Percentiles rank a stretch among this genome's conserved stretches.
These are phyloP conservation scores for Puccinia coronata DNA, from an alignment of 1,284 basidiomycete genomes.

Conservation along the genomic window DNA sequence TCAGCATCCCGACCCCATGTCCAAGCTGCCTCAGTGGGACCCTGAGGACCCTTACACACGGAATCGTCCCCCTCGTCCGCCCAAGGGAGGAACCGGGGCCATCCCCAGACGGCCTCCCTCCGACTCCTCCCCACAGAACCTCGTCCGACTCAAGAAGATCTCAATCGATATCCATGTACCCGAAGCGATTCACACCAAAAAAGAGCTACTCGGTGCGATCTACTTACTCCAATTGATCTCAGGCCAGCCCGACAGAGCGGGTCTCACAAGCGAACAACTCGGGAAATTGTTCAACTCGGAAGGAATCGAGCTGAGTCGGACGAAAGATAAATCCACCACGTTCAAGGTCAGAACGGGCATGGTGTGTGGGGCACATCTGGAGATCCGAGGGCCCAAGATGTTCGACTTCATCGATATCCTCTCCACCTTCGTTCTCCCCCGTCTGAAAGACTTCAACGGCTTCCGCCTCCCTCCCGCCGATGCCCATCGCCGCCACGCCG, in stretches of 20 bases:
- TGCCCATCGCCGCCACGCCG: slow-evolving; percentile 58
- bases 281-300: slow-evolving; percentile 64
- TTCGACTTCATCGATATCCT: slow-evolving; percentile 88
- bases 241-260: slow-evolving; percentile 71
- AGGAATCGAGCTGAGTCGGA: slow-evolving; percentile 78
- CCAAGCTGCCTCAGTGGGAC: slow-evolving; percentile 69
- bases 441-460: slow-evolving; percentile 85
- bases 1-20: slow-evolving; percentile 62
- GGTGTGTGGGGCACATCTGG: slow-evolving; percentile 84
- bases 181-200: slow-evolving; percentile 70
- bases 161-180: slow-evolving; percentile 68
- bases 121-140: slow-evolving; percentile 65
- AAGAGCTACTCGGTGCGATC: slow-evolving; percentile 76
- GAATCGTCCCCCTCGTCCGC: slow-evolving; percentile 69
- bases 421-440: slow-evolving; percentile 89
- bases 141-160: slow-evolving; percentile 78
- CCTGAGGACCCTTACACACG: slow-evolving; percentile 75
- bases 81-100: slow-evolving; percentile 71
- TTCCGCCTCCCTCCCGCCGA: slow-evolving; percentile 69
- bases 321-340: slow-evolving; percentile 76
- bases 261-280: slow-evolving; percentile 62
- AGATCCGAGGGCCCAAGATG: slow-evolving; percentile 84
- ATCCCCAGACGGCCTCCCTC: slow-evolving; percentile 69
- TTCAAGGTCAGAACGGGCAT: slow-evolving; percentile 81
- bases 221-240: slow-evolving; percentile 85